Base-by-base conservation (phyloP, 2,329 filamentous ascomycete genomes). In the Verticillium nonalfalfae region DNA sequence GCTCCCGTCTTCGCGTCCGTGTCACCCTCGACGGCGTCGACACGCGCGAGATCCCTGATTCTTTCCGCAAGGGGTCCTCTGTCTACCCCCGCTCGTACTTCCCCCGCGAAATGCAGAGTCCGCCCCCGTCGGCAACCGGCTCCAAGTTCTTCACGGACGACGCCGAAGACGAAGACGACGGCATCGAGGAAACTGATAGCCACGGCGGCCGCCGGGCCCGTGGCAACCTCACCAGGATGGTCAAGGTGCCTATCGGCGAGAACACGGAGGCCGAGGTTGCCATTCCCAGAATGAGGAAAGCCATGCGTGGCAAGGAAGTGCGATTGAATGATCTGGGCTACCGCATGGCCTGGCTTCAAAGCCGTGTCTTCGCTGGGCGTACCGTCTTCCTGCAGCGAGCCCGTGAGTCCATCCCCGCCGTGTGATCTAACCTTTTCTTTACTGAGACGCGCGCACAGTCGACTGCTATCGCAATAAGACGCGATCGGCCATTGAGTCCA, bases 311-410 rank as follows among this genome's bases (percentile, higher is more conserved):
- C 58, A 95, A 91, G 77, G 94, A 98, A 73, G 87, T 95, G n/a
- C 86, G 91, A 57, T 79, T 98, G 64, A 98, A 98, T 72, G 93
- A 98, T 71, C 79, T 98, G 56, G 94, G 93, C 2, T 96, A 96
- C 74, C 87, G 94, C 56, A 96, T 99, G 90, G 93, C 91, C 57
- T 99, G 95, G 94, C 88, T 93, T 60, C 94, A 98, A 78, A 95
- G 93, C 73, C 84, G 94, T 70, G 91, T 94, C 11, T 97, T 98
- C 78, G 89, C 93, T 1, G 90, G 90, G 13, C 85, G 92, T 68
- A 92, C 89, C 50, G 81, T 97, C 57, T 97, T 97, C 74, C 79
- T 97, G 69, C 94, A 97, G 75, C 88, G 92, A 81, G 93, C 93
- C 68, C 79, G 93, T 97, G 80, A 87, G 93, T 90, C 56, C 34